phyloP scores from a whole-genome alignment of 495 filamentous ascomycete genomes.

The Podospora bellae-mahoneyi region DNA sequence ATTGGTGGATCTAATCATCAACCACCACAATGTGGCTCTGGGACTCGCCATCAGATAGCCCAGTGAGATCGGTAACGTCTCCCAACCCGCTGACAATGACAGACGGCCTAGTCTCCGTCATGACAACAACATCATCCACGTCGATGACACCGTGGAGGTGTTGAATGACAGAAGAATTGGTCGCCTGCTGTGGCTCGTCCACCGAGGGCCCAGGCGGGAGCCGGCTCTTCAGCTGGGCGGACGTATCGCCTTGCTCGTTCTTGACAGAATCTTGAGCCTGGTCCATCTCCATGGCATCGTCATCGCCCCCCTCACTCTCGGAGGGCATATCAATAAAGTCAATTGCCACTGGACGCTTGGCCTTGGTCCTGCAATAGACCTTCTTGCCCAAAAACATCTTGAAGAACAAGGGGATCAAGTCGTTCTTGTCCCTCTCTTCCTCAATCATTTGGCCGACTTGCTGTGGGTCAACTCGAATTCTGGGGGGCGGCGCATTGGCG shows the following conservation, averaged over 20 bases:
- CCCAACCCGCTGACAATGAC: background rate
- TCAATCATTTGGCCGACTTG: constrained; percentile 13
- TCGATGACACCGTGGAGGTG: background rate
- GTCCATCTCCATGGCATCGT: background rate
- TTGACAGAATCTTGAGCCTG: background rate
- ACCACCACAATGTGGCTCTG: background rate
- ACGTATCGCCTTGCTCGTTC: background rate
- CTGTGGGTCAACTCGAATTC: background rate
- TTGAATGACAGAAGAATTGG: background rate
- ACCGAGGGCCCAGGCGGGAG: background rate
- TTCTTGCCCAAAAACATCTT: background rate
- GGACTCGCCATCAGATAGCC: background rate
- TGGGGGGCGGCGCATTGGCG: background rate
- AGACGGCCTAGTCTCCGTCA: background rate
- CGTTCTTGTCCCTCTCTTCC: constrained; percentile 8
- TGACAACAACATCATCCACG: background rate
- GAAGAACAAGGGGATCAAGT: background rate
- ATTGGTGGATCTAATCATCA: background rate
- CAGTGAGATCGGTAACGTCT: background rate
- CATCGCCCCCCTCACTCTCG: background rate
- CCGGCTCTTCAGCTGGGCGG: too few relatives aligned
- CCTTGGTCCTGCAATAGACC: constrained; percentile 5
- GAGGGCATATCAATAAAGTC: background rate
- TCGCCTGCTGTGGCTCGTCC: background rate
- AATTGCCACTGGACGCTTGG: background rate